Base-by-base conservation (phyloP, 495 filamentous ascomycete species). In the Aspergillus nidulans region DNA sequence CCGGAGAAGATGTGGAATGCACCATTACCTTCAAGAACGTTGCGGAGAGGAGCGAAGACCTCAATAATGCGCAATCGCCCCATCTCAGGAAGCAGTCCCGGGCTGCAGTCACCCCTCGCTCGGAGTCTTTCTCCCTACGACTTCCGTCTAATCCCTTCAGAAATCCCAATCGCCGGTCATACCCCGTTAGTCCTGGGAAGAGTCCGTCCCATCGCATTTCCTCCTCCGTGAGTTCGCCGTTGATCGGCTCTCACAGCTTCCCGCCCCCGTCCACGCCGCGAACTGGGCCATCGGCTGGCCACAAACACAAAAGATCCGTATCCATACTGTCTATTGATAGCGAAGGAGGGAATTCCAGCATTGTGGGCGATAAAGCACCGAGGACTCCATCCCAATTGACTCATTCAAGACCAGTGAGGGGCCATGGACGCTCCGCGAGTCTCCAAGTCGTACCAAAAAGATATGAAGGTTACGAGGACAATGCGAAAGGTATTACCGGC, bases 1-100 rank as follows among this genome's bases (percentile, higher is more conserved):
- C 95, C 26, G 95, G 95, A 58, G 94, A 97, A 74, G 85, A 91
- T 61, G 79, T 97, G 62, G 87, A 92, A 72, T 96, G 94, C 71
- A 90, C 83, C 48, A 97, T 98, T 63, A 96, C 90, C 39, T 97
- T 97, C 74, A 92, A 88, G 72, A 98, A 98, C 66, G 81, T 91
- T 55, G 82, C 88, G 20, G 72, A 76, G 42, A 68, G 52, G 39
- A 56, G 52, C 20, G 50, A 63, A 13, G 70, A 73, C 23, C 41
- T 62, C 49, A 63, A 51, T 67, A 75, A 62, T 62, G 45, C 53
- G 53, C 71, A 63, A 49, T 61, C 57, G 56, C 73, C 65, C 41
- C 72, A 68, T 63, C 79, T 73, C 60, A 68, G 72, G 67, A 81
- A 75, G 69, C 66, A 58, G 49, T 74, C 71, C 53, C 66, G 75